Evolutionary conservation across 2,329 filamentous ascomycete species (phyloP).

Genomic region (Dothistroma septosporum): DNA sequence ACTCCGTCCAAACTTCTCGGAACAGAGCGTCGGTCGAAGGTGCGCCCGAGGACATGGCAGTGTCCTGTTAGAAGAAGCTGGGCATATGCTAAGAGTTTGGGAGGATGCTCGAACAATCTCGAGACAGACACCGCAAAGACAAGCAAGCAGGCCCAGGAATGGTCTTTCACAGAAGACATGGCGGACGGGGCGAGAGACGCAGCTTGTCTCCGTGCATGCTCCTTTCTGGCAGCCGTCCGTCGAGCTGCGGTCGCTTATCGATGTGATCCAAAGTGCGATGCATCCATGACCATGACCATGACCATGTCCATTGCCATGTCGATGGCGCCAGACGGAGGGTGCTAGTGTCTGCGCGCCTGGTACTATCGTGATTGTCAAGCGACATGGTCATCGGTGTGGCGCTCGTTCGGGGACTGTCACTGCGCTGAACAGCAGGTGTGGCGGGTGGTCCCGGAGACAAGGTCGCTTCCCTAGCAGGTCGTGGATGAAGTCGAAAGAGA

Average conservation of each 20-base stretch:
- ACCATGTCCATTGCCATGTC: background rate
- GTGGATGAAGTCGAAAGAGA: background rate
- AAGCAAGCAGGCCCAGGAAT: background rate
- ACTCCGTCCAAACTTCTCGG: conserved; percentile 15
- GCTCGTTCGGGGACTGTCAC: too few relatives aligned
- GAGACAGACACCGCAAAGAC: background rate
- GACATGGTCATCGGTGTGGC: too few relatives aligned
- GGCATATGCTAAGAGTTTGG: background rate
- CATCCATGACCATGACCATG: background rate
- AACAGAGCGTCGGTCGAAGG: conserved; percentile 6
- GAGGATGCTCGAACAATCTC: background rate
- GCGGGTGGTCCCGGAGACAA: background rate
- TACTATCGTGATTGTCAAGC: too few relatives aligned
- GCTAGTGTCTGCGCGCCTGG: background rate
- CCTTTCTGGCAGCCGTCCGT: background rate
- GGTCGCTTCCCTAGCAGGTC: too few relatives aligned
- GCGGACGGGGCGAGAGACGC: background rate
- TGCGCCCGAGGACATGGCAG: background rate
- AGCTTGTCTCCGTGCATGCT: background rate
- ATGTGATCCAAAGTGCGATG: background rate
- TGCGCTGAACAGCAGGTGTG: background rate
- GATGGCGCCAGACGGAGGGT: background rate
- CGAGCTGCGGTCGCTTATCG: background rate
- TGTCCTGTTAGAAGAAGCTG: background rate
- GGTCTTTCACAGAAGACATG: background rate